phyloP scores from a whole-genome alignment of 805 yeast genomes.

The Yamadazyma endophytica region DNA sequence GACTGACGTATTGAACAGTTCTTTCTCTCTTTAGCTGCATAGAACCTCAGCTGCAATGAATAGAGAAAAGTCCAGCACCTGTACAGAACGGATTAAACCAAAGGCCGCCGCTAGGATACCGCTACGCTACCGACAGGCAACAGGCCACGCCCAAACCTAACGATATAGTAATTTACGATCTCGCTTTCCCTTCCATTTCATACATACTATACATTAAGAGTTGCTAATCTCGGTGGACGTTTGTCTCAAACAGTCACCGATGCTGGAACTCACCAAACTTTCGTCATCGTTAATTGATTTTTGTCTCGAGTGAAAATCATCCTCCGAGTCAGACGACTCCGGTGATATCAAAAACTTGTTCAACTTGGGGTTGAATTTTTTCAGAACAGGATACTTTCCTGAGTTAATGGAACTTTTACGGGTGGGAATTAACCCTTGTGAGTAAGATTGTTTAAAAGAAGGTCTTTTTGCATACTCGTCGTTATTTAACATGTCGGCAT shows the following conservation, averaged over 20 bases:
- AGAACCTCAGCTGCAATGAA: too few relatives aligned
- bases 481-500: conserved; percentile 72
- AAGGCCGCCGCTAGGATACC: too few relatives aligned
- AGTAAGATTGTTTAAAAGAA: conserved; percentile 36
- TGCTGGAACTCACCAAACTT: conserved; percentile 32
- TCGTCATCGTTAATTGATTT: conserved; percentile 24
- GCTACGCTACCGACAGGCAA: too few relatives aligned
- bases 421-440: conserved; percentile 31
- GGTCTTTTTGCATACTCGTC: conserved; percentile 69
- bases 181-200: conserved; percentile 1
- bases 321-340: conserved; percentile 23
- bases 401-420: conserved; percentile 12
- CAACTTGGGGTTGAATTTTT: conserved; percentile 9
- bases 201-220: conserved; percentile 1
- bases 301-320: conserved; percentile 9
- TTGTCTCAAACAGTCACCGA: conserved; percentile 39
- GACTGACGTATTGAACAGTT: too few relatives aligned
- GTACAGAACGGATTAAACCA: too few relatives aligned
- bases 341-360: conserved; percentile 22
- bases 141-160: too few relatives aligned
- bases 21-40: too few relatives aligned
- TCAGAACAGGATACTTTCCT: conserved; percentile 5
- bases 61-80: too few relatives aligned
- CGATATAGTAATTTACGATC: not conserved
- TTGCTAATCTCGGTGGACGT: conserved; percentile 32